phyloP scores from a whole-genome alignment of 2,329 filamentous ascomycete genomes.

The Verticillium nubilum region DNA sequence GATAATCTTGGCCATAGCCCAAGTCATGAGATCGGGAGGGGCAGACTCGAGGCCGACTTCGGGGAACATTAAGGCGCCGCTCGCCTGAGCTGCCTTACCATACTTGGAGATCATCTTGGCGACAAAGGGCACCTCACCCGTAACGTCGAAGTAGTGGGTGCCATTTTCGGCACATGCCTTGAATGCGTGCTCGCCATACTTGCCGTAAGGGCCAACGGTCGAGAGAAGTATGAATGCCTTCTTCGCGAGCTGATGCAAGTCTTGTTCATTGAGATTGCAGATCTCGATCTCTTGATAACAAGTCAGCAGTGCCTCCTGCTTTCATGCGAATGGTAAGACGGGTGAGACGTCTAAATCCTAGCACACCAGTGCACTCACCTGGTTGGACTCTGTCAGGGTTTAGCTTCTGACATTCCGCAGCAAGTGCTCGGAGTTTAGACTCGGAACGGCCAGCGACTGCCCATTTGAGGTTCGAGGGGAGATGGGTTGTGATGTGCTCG shows the following conservation, averaged over 20 bases:
- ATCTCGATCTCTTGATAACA: constrained; percentile 45
- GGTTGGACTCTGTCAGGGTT: constrained; percentile 67
- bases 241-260: constrained; percentile 43
- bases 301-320: background rate
- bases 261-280: constrained; percentile 37
- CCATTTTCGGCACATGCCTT: constrained; percentile 57
- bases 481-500: constrained; percentile 65
- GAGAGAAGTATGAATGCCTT: constrained; percentile 53
- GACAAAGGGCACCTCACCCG: constrained; percentile 55
- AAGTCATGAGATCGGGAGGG: constrained; percentile 54
- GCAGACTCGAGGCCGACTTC: constrained; percentile 59
- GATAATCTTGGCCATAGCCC: constrained; percentile 44
- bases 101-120: constrained; percentile 57
- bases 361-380: constrained; percentile 39
- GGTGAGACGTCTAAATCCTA: background rate
- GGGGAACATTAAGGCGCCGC: constrained; percentile 55
- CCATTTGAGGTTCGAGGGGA: constrained; percentile 79
- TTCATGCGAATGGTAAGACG: background rate
- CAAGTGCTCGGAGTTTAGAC: constrained; percentile 65
- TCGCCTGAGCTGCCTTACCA: constrained; percentile 42
- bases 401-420: constrained; percentile 58
- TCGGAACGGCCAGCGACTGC: constrained; percentile 79
- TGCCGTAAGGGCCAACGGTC: constrained; percentile 53
- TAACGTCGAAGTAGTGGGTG: constrained; percentile 61
- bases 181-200: constrained; percentile 53